These are phyloP conservation scores for Canavalia ensiformis DNA, from an alignment of 306 rosid species.

Conservation along the genomic window DNA sequence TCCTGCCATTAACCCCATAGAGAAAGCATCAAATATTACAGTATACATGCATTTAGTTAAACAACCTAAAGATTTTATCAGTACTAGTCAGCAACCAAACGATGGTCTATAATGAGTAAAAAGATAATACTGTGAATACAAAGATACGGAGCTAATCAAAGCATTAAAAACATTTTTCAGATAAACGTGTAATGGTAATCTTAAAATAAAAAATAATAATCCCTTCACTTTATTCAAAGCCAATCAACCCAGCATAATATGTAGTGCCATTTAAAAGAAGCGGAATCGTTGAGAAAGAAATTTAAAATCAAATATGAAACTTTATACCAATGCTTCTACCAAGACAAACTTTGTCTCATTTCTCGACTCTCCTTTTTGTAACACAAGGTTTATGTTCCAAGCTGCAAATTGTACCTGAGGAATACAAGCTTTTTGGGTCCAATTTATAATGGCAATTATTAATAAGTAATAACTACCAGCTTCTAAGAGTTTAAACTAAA, in stretches of 20 bases:
- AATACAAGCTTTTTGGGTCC: neutral
- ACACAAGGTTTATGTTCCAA: constrained; percentile 20
- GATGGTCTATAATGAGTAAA: constrained; percentile 6
- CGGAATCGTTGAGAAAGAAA: constrained; percentile 21
- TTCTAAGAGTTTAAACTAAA: constrained; percentile 39
- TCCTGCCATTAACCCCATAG: constrained; percentile 62
- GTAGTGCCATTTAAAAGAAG: constrained; percentile 25
- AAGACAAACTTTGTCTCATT: constrained; percentile 37
- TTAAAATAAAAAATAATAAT: constrained; percentile 29
- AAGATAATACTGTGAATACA: constrained; percentile 1
- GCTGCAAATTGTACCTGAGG: neutral
- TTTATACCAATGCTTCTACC: constrained; percentile 21
- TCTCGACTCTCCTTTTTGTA: neutral
- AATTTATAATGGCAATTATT: neutral
- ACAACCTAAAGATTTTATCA: neutral
- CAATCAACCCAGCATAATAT: constrained; percentile 37
- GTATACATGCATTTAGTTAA: constrained; percentile 23
- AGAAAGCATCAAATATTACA: constrained; percentile 41
- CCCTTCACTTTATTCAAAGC: constrained; percentile 28
- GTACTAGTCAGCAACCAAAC: constrained; percentile 36
- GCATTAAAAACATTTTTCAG: constrained; percentile 13
- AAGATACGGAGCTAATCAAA: constrained; percentile 34
- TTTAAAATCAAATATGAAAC: constrained; percentile 26
- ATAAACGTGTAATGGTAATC: constrained; percentile 10
- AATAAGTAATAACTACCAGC: neutral